Base-by-base conservation (phyloP, 2,329 filamentous ascomycete species). In the Scytalidium sp. region DNA sequence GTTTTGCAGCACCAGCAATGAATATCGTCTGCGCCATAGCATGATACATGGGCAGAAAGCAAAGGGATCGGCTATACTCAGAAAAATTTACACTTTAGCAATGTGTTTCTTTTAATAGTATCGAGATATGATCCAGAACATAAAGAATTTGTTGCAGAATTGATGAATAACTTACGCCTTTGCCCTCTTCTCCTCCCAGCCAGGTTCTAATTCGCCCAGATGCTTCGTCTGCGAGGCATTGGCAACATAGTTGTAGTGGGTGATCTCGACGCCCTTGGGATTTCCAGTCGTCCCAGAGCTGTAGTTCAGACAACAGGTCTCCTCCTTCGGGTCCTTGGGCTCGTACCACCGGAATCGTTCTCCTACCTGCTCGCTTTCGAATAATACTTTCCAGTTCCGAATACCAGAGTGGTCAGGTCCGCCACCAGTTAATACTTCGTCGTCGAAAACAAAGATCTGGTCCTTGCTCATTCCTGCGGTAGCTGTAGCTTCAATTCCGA, bases 191-290 rank as follows among this genome's bases (percentile, higher is more conserved):
- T 21, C 32, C 39, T 50, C 22, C 43, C 17, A 20, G 15, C 49
- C 41, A 9, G 62, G 50, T 56, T 48, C 51, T 47, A 56, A 25
- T 52, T 43, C 47, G 44, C 41, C 25, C 6, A 23, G 25, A 41
- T 22, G 23, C 19, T 71, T 19, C 66, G 17, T 29, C 78, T 87
- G 83, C 9, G 72, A 60, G 56, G 82, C 79, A 63, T 93, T 93
- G 54, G 88, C 78, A 41, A 91, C 79, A 60, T 90, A 88, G 57
- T 90, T 87, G 52, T 75, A 73, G 67, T 95, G 90, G n/a, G 84
- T 83, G 56, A 94, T 87, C 68, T 88, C 83, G 17, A 93, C 90
- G 15, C 90, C 90, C 66, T 94, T 95, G 10, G 90, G 88, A 3
- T 90, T 75, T 5, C 90, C 90, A 0, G 90, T 94, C 1, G 90